Conservation (phyloP, 768 basidiomycete species). For the Sistotremastrum niveocremeum region DNA sequence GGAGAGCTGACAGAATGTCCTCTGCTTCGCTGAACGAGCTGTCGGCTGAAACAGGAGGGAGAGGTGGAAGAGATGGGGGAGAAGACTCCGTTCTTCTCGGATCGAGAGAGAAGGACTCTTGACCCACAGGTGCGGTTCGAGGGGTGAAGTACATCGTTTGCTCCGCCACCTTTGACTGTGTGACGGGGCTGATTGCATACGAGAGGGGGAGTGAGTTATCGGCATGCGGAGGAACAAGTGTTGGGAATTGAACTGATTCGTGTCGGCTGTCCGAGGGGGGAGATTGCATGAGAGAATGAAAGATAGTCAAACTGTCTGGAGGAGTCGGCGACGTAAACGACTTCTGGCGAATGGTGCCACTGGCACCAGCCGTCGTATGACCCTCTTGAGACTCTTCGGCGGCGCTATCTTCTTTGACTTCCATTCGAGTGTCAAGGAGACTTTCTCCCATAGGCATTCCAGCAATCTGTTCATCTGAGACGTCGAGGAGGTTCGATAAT, state of each 20-base stretch:
- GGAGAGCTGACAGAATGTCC: background rate
- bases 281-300: background rate
- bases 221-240: background rate
- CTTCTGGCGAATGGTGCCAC: background rate
- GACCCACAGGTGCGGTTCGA: background rate
- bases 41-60: background rate
- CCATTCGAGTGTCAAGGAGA: slow-evolving; percentile 24
- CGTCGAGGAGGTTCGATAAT: slow-evolving; percentile 41
- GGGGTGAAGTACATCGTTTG: background rate
- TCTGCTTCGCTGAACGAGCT: background rate
- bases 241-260: background rate
- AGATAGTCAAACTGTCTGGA: background rate
- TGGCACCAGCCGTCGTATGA: background rate
- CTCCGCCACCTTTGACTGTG: background rate
- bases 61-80: background rate
- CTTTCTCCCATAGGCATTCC: slow-evolving; percentile 23
- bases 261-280: background rate
- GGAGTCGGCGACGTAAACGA: background rate
- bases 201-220: background rate
- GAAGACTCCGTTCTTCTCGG: background rate
- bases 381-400: slow-evolving; percentile 8
- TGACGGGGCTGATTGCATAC: background rate
- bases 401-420: slow-evolving; percentile 16
- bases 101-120: background rate
- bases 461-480: slow-evolving; percentile 39